Conservation (phyloP, 768 basidiomycete genomes). For the Lentinus brumalis region DNA sequence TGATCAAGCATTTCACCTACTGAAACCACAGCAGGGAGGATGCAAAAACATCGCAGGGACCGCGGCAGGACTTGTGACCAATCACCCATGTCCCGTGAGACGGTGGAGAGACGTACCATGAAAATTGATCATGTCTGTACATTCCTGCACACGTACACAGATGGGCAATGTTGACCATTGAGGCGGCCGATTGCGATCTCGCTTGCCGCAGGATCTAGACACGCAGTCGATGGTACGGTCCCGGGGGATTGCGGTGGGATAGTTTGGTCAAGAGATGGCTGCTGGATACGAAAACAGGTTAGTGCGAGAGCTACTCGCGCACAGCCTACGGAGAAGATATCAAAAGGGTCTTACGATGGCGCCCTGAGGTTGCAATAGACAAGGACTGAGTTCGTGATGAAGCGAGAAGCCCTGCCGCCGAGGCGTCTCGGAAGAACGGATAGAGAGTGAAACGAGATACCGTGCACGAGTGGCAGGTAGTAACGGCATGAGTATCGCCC, state of each 20-base stretch:
- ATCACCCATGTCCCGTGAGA: background rate
- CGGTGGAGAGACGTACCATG: background rate
- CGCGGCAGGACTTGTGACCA: background rate
- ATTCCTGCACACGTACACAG: background rate
- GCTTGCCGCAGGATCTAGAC: background rate
- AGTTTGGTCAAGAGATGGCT: background rate
- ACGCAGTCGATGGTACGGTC: background rate
- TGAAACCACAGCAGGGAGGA: background rate
- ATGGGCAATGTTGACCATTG: background rate
- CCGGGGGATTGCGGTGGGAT: background rate
- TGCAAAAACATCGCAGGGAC: background rate
- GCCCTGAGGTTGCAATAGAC: slow-evolving; percentile 6
- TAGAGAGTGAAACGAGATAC: background rate
- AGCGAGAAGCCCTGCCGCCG: background rate
- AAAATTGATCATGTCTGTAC: background rate
- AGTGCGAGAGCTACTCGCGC: slow-evolving; percentile 4
- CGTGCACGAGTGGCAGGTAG: background rate
- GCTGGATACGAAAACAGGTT: background rate
- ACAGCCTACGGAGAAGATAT: background rate
- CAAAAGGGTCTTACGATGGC: background rate
- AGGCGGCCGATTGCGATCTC: background rate
- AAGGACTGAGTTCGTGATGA: background rate
- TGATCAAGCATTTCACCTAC: background rate
- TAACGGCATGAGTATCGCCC: background rate
- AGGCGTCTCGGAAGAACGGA: background rate